Evolutionary conservation across 495 filamentous ascomycete species (phyloP), one percentile per base, ranked within the genome.

Genomic region (Aspergillus taichungensis): DNA sequence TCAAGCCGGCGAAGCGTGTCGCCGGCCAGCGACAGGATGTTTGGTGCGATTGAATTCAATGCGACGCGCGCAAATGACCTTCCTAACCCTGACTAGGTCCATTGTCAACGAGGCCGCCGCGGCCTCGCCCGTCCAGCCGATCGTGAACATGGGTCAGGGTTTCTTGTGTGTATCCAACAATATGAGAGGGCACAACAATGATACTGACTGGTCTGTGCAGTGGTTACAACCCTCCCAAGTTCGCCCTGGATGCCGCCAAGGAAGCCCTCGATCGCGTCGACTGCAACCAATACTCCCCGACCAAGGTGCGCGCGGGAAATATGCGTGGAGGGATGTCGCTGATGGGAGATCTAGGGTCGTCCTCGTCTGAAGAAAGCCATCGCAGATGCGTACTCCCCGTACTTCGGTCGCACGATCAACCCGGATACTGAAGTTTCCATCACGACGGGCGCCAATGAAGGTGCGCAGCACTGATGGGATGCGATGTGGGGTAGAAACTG

Each of bases 241-340:
- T 95, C 62, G 88, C 95, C 42, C 70, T 94, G 43, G 77, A 95
- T 52, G 92, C 92, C 18, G 92, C 92, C 38, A 95, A 94, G 63
- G 71, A 80, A 13, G 89, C 89, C 32, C 74, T 98, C 14, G 81
- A 95, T 59, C 75, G 79, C n/a, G 92, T 98, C 6, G 92, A 97
- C 41, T 95, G 91, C 73, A 98, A 98, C 62, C 92, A 98, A 69
- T 98, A 98, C 68, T 88, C 89, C 10, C 92, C 92, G 3, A 97
- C 92, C 1, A 88, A 85, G 77, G 78, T 80, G 63, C 34, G 18
- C 18, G 18, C 18, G 18, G 18, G 18, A 38, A 10, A 32, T 10
- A 6, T 10, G 29, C 46, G 30, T 7, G n/a, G 10, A 30, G 8
- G 11, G 10, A 18, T 38, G 27, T 35, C 8, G 5, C 28, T 55